Evolutionary conservation across 2,329 filamentous ascomycete genomes (phyloP).

Genomic region (Chrysoporthe puriensis): DNA sequence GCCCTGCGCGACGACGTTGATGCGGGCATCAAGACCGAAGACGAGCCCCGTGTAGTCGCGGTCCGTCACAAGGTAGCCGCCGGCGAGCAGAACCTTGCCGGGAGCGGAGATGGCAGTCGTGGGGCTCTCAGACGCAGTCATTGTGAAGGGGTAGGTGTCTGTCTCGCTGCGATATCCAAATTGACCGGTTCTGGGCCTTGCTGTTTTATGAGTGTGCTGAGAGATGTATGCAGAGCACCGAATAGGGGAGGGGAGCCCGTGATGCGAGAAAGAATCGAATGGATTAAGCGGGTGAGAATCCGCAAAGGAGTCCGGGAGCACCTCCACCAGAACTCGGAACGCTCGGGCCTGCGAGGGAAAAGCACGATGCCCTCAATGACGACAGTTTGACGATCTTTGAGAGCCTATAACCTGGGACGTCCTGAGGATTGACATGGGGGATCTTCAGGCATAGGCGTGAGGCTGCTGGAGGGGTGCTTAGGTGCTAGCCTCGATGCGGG

Average conservation of each 20-base stretch:
- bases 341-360: not conserved
- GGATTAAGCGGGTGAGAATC: not conserved
- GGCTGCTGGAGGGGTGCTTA: not conserved
- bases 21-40: constrained; percentile 68
- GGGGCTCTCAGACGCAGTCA: constrained; percentile 34
- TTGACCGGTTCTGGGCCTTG: not conserved
- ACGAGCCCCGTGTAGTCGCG: constrained; percentile 79
- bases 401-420: not conserved
- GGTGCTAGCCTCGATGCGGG: not conserved
- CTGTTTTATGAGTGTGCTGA: not conserved
- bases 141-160: not conserved
- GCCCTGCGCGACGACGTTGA: constrained; percentile 64
- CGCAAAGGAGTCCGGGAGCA: constrained; percentile 2
- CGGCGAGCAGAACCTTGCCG: constrained; percentile 92
- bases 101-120: constrained; percentile 79
- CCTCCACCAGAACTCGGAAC: not conserved
- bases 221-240: not conserved
- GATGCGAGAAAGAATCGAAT: not conserved
- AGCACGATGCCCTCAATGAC: constrained; percentile 23
- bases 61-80: constrained; percentile 94
- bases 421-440: not conserved
- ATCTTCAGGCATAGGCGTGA: constrained; percentile 5
- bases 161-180: not conserved
- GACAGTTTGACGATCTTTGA: constrained; percentile 8
- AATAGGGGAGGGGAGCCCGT: not conserved